These are phyloP conservation scores for Mycena sp. DNA, from an alignment of 1,284 basidiomycete species.

Conservation along the genomic window DNA sequence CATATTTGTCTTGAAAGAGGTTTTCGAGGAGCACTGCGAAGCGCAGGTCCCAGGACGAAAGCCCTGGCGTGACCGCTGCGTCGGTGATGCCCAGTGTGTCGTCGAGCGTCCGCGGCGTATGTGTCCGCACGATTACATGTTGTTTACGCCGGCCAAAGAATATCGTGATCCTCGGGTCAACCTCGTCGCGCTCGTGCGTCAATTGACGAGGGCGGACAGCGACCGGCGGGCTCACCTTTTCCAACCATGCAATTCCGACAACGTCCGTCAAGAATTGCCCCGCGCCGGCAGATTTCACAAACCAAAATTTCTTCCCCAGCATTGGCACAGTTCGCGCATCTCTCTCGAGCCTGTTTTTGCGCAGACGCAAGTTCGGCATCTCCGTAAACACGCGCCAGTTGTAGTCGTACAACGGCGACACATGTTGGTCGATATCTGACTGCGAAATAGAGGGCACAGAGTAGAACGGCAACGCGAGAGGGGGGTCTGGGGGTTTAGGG, in stretches of 20 bases:
- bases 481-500: slow-evolving; percentile 2
- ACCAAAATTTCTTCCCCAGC: slow-evolving; percentile 27
- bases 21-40: slow-evolving; percentile 18
- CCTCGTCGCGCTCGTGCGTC: too few relatives aligned
- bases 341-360: slow-evolving; percentile 3
- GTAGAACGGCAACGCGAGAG: neutral
- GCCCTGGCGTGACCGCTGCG: slow-evolving; percentile 2
- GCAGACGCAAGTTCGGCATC: slow-evolving; percentile 19
- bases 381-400: slow-evolving; percentile 24
- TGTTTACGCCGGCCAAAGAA: slow-evolving; percentile 10
- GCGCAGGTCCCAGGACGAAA: slow-evolving; percentile 13
- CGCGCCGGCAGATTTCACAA: neutral
- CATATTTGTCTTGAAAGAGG: slow-evolving; percentile 9
- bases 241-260: slow-evolving; percentile 3
- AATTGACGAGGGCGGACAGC: too few relatives aligned
- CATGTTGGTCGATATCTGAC: slow-evolving; percentile 15
- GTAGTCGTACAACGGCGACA: slow-evolving; percentile 14
- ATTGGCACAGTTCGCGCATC: slow-evolving; percentile 7
- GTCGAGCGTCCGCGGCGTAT: slow-evolving; percentile 11
- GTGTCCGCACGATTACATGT: slow-evolving; percentile 17
- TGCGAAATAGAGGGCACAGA: slow-evolving; percentile 20
- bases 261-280: slow-evolving; percentile 11
- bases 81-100: neutral
- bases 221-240: slow-evolving; percentile 17
- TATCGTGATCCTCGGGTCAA: slow-evolving; percentile 14